Evolutionary conservation across 2,329 filamentous ascomycete genomes (phyloP).

Genomic region (Sporothrix inflata): DNA sequence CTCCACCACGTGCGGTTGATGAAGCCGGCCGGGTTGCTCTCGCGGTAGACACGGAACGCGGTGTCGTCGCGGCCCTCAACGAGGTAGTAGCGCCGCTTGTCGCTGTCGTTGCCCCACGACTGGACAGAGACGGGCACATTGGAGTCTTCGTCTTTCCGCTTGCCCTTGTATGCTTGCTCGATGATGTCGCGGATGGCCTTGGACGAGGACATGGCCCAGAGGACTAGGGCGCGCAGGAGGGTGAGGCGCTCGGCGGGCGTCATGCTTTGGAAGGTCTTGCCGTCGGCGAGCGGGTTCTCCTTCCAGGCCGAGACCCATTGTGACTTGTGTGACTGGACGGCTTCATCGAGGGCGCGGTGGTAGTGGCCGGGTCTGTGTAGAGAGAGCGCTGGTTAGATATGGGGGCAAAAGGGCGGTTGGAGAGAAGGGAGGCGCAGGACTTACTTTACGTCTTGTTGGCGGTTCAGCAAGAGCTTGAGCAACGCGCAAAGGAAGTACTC

Average conservation of each 20-base stretch:
- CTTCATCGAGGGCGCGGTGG: conserved; percentile 89
- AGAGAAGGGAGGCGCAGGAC: conserved; percentile 51
- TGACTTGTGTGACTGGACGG: conserved; percentile 77
- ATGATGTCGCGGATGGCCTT: conserved; percentile 80
- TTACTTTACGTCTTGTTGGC: conserved; percentile 99
- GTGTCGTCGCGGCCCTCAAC: conserved; percentile 95
- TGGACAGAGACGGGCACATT: conserved; percentile 86
- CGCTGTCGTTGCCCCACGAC: conserved; percentile 70
- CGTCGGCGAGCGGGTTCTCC: conserved; percentile 80
- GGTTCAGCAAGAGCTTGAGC: conserved; percentile 84
- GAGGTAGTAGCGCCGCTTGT: conserved; percentile 91
- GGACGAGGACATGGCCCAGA: conserved; percentile 90
- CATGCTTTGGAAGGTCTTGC: conserved; percentile 81
- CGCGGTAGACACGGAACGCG: conserved; percentile 88
- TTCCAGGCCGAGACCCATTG: conserved; percentile 91
- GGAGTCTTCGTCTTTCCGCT: conserved; percentile 73
- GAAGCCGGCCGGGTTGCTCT: conserved; percentile 80
- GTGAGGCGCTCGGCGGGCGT: conserved; percentile 79
- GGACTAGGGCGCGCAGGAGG: conserved; percentile 77
- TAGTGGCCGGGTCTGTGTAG: conserved; percentile 80
- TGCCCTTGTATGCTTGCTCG: conserved; percentile 85
- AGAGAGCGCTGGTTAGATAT: background rate
- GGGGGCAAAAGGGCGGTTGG: background rate
- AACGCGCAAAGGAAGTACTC: conserved; percentile 90
- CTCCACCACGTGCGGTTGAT: conserved; percentile 82